Percentiles rank a stretch among this genome's conserved stretches.
These are phyloP conservation scores for Nicotiana benthamiana DNA, from an alignment of 257 asterid genomes.

Conservation along the genomic window DNA sequence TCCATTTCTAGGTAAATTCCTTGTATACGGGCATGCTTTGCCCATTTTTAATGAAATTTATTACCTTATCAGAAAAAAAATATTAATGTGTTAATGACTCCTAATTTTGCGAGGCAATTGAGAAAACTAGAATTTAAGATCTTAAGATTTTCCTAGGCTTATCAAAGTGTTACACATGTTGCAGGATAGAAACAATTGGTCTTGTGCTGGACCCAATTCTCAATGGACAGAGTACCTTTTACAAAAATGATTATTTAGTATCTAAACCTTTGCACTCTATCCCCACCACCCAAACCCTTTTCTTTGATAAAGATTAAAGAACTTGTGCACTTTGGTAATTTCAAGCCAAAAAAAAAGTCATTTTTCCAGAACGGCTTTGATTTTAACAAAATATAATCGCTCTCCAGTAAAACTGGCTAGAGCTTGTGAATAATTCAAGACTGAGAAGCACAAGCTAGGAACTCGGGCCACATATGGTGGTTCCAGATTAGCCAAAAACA, in stretches of 20 bases:
- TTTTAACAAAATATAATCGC: not conserved
- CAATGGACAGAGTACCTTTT: not conserved
- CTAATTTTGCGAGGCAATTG: not conserved
- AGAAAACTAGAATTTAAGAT: not conserved
- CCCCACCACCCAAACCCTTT: not conserved
- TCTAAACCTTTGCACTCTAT: not conserved
- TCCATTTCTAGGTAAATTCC: no score
- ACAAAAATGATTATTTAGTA: no score
- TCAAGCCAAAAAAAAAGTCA: not conserved
- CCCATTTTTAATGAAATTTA: no score
- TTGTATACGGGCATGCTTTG: no score
- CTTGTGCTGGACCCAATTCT: not conserved
- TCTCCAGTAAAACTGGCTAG: not conserved
- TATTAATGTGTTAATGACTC: not conserved
- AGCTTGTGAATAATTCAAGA: not conserved
- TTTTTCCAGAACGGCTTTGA: not conserved
- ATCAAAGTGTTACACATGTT: not conserved
- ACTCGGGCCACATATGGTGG: not conserved
- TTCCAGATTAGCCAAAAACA: not conserved
- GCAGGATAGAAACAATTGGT: not conserved
- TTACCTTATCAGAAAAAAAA: no score
- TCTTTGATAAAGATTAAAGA: not conserved
- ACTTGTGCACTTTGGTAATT: not conserved
- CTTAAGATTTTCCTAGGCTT: not conserved
- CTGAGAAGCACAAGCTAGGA: not conserved